Evolutionary conservation across 2,329 filamentous ascomycete genomes (phyloP).

Genomic region (Colletotrichum navitas): DNA sequence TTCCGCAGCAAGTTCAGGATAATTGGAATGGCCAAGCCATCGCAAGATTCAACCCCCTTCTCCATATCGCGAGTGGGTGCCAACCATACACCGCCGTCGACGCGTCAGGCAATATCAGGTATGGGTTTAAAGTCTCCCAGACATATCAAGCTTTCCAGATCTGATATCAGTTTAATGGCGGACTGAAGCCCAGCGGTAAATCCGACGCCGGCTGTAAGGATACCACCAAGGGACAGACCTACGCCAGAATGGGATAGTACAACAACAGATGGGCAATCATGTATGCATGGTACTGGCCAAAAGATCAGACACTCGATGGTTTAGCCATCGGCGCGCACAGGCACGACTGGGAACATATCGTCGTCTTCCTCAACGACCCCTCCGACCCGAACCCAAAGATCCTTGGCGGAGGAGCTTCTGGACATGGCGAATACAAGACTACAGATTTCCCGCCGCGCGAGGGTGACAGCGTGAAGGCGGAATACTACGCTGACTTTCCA

Average conservation of each 20-base stretch:
- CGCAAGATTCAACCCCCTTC: conserved; percentile 29
- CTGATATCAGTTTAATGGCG: conserved; percentile 47
- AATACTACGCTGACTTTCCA: conserved; percentile 50
- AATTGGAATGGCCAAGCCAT: conserved; percentile 24
- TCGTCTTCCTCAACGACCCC: conserved; percentile 50
- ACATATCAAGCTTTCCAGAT: neutral
- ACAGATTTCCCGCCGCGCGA: conserved; percentile 40
- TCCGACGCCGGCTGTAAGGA: conserved; percentile 50
- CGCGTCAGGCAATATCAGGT: conserved; percentile 26
- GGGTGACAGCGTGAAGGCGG: conserved; percentile 47
- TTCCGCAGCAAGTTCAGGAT: neutral
- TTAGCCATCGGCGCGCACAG: conserved; percentile 51
- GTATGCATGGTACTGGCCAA: conserved; percentile 62
- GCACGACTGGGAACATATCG: conserved; percentile 56
- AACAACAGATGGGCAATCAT: conserved; percentile 53
- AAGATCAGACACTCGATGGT: conserved; percentile 55
- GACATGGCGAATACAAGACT: conserved; percentile 52
- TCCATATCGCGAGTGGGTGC: conserved; percentile 35
- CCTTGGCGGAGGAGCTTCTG: conserved; percentile 53
- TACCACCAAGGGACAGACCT: conserved; percentile 53
- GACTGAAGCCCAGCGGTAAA: conserved; percentile 50
- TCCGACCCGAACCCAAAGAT: conserved; percentile 48
- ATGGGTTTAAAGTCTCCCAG: neutral
- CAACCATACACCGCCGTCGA: conserved; percentile 27
- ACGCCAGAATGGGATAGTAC: conserved; percentile 50